A percentile compares a stretch with the other conserved stretches of the same genome.
Evolutionary conservation across 169 alveolate species (phyloP).

Genomic region (Cryptosporidium baileyi): DNA sequence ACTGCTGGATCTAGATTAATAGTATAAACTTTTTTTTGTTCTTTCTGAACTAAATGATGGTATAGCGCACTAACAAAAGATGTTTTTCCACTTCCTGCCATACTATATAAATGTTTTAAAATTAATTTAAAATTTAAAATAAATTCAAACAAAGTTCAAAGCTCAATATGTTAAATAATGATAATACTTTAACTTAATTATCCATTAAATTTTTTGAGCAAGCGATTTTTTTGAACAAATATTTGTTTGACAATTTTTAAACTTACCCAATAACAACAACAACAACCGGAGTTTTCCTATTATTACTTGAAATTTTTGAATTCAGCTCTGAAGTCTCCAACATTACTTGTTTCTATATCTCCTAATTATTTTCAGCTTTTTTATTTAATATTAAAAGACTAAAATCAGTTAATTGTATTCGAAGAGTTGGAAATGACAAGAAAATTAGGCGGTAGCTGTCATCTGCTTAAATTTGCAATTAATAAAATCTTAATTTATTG

Average conservation of each 20-base stretch:
- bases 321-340: background rate
- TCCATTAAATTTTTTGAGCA: background rate
- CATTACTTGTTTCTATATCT: background rate
- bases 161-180: background rate
- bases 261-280: constrained; percentile 68
- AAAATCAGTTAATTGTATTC: background rate
- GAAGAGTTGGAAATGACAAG: too few relatives aligned
- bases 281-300: constrained; percentile 16
- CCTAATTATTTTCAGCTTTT: background rate
- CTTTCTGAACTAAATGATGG: constrained; percentile 76
- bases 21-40: constrained; percentile 88
- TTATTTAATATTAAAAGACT: background rate
- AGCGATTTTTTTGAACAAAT: background rate
- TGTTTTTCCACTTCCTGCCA: constrained; percentile 97
- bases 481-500: too few relatives aligned
- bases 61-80: constrained; percentile 87
- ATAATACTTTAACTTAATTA: background rate
- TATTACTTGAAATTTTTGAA: background rate
- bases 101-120: constrained; percentile 75
- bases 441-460: background rate
- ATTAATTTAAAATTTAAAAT: constrained; percentile 38
- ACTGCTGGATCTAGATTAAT: constrained; percentile 99
- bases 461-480: too few relatives aligned
- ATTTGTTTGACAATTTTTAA: background rate
- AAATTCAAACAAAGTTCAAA: background rate